phyloP scores from a whole-genome alignment of 805 yeast genomes.

The Zygoascus tannicola region DNA sequence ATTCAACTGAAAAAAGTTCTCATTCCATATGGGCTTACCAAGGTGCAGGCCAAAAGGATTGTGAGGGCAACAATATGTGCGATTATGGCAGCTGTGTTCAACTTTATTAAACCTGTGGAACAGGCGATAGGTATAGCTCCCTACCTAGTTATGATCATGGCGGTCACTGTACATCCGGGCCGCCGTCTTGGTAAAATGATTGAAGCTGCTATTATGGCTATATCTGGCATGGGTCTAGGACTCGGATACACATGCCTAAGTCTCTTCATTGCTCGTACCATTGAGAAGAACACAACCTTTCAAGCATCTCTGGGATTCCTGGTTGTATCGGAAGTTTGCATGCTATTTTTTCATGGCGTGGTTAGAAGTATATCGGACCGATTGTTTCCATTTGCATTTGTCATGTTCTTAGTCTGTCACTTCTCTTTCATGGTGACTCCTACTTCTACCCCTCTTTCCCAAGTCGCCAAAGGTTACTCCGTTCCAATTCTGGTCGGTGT shows the following conservation, averaged over 20 bases:
- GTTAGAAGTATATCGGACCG: conserved; percentile 39
- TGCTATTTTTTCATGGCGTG: conserved; percentile 43
- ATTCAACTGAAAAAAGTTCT: not conserved
- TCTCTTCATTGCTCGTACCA: conserved; percentile 34
- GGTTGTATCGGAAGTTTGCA: conserved; percentile 37
- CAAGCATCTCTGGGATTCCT: conserved; percentile 36
- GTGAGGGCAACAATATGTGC: conserved; percentile 13
- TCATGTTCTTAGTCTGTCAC: conserved; percentile 42
- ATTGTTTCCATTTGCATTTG: conserved; percentile 39
- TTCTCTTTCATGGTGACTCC: conserved; percentile 35
- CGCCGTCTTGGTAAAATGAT: conserved; percentile 41
- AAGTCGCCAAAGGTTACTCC: conserved; percentile 31
- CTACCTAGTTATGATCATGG: conserved; percentile 37
- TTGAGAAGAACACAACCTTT: conserved; percentile 24
- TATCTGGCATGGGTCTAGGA: conserved; percentile 36
- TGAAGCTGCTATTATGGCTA: conserved; percentile 34
- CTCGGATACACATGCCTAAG: conserved; percentile 35
- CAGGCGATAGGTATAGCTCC: conserved; percentile 33
- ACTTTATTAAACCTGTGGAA: conserved; percentile 32
- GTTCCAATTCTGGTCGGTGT: conserved; percentile 40
- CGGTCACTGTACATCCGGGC: conserved; percentile 43
- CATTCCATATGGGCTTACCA: conserved; percentile 12
- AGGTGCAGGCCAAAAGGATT: conserved; percentile 10
- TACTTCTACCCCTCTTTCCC: conserved; percentile 25
- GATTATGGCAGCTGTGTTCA: conserved; percentile 32